Conservation (phyloP, 225 moss, liverwort and hornwort species). For the Sphagnum tenellum region DNA sequence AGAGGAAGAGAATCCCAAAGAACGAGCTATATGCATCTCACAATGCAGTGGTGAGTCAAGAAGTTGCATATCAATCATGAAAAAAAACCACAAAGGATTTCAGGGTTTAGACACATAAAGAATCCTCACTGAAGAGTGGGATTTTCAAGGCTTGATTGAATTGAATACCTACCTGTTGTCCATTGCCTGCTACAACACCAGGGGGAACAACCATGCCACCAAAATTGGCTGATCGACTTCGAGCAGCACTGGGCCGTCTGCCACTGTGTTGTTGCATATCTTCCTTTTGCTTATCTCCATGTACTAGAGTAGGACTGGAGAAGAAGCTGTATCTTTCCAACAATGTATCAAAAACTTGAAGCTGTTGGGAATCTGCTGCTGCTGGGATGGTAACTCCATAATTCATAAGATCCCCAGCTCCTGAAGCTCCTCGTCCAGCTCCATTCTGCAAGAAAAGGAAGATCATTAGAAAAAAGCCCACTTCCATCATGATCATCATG, state of each 20-base stretch:
- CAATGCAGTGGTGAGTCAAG: no score
- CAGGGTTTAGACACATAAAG: no score
- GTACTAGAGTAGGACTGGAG: conserved; percentile 57
- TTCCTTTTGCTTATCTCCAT: conserved; percentile 28
- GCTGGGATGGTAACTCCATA: conserved; percentile 74
- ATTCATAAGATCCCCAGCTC: conserved; percentile 22
- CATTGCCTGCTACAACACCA: conserved; percentile 38
- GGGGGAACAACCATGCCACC: conserved; percentile 34
- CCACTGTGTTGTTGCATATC: conserved; percentile 10
- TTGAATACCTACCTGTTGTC: conserved; percentile 19
- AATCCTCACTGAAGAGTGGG: no score
- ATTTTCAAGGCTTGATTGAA: background rate
- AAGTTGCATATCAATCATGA: no score
- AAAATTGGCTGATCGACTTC: conserved; percentile 6
- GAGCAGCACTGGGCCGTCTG: conserved; percentile 9
- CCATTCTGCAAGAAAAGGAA: no score
- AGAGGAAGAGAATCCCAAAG: no score
- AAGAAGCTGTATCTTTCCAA: conserved; percentile 58
- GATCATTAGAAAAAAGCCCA: no score
- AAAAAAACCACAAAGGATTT: no score
- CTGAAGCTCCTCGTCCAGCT: no score
- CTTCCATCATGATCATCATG: no score
- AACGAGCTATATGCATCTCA: no score
- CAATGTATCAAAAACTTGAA: conserved; percentile 39
- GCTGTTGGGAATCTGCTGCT: conserved; percentile 18